Evolutionary conservation across 257 asterid species (phyloP).

Genomic region (Solanum peruvianum): DNA sequence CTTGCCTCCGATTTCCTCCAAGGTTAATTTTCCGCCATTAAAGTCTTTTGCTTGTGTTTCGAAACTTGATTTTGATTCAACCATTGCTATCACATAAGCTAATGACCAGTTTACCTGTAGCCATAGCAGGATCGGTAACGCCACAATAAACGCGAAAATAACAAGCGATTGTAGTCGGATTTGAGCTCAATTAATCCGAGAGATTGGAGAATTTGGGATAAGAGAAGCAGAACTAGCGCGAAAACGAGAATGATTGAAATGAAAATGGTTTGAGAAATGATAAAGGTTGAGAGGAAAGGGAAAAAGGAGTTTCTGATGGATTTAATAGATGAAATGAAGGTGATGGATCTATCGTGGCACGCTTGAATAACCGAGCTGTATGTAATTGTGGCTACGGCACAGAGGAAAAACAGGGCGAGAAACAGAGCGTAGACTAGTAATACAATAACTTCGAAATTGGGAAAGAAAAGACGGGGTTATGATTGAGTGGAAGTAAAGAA

Average conservation of each 20-base stretch:
- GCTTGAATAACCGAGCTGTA: neutral
- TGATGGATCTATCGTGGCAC: neutral
- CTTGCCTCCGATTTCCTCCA: neutral
- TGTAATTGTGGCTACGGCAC: neutral
- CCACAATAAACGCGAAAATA: neutral
- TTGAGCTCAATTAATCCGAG: neutral
- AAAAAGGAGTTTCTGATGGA: neutral
- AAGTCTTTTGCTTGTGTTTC: neutral
- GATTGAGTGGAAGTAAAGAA: neutral
- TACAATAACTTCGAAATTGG: neutral
- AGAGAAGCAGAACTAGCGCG: neutral
- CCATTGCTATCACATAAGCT: neutral
- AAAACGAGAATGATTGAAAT: neutral
- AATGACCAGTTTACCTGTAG: neutral
- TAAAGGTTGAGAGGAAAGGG: neutral
- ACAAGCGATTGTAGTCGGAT: neutral
- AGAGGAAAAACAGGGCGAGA: neutral
- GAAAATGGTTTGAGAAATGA: neutral
- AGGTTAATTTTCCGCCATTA: neutral
- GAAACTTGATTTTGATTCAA: neutral
- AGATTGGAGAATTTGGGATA: neutral
- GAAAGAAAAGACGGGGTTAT: neutral
- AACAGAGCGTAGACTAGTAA: neutral
- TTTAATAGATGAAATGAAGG: neutral
- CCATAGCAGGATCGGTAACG: neutral